Evolutionary conservation across 108 stramenopile genomes (phyloP).

Genomic region (Pseudonitzschia multistriata): DNA sequence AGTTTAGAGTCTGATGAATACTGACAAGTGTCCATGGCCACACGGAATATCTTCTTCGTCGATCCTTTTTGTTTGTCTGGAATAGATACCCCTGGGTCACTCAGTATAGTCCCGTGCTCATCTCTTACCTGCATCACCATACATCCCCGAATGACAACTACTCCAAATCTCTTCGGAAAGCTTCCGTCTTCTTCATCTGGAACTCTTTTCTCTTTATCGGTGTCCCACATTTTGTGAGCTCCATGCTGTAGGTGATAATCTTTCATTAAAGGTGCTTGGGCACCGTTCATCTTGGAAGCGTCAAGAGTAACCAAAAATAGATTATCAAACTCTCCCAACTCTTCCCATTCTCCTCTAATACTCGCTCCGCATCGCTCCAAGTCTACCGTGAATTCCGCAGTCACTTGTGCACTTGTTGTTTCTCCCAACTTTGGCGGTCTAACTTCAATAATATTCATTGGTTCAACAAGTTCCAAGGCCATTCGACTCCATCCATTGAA

Average conservation of each 20-base stretch:
- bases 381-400: slow-evolving; percentile 80
- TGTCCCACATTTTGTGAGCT: slow-evolving; percentile 24
- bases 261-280: slow-evolving; percentile 43
- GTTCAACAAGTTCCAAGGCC: slow-evolving; percentile 66
- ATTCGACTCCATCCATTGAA: slow-evolving; percentile 86
- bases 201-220: slow-evolving; percentile 47
- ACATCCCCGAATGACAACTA: slow-evolving; percentile 75
- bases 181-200: slow-evolving; percentile 82
- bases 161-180: slow-evolving; percentile 75
- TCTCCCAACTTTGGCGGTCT: slow-evolving; percentile 85
- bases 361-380: slow-evolving; percentile 70
- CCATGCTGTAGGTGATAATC: slow-evolving; percentile 41
- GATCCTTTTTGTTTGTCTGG: slow-evolving; percentile 34
- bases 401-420: slow-evolving; percentile 67
- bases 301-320: slow-evolving; percentile 84
- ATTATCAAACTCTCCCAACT: slow-evolving; percentile 88
- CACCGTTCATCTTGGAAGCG: slow-evolving; percentile 64
- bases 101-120: slow-evolving; percentile 80
- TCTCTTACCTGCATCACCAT: slow-evolving; percentile 85
- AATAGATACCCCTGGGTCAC: slow-evolving; percentile 58
- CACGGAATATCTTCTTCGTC: slow-evolving; percentile 66
- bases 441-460: slow-evolving; percentile 68
- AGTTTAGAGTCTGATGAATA: slow-evolving; percentile 68
- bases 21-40: slow-evolving; percentile 89
- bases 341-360: slow-evolving; percentile 92